phyloP scores from a whole-genome alignment of 2,329 filamentous ascomycete genomes.

The Rhynchosporium agropyri region DNA sequence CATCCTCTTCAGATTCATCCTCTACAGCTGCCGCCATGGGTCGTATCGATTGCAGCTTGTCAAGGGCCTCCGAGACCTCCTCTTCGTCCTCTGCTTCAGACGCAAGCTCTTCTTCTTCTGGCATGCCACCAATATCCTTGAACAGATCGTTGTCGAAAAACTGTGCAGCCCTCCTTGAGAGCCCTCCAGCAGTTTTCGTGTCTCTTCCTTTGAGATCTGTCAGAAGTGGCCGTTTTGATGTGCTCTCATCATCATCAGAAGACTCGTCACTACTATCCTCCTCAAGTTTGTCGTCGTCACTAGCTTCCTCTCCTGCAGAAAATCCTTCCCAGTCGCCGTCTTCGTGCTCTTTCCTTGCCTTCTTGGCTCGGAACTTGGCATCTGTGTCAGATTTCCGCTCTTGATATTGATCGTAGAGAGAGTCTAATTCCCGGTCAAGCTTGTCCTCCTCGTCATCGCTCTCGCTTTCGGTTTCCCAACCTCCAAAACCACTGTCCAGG shows the following conservation, averaged over 20 bases:
- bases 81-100: conserved; percentile 46
- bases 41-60: conserved; percentile 40
- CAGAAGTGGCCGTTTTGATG: conserved; percentile 54
- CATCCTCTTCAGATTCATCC: conserved; percentile 39
- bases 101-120: conserved; percentile 58
- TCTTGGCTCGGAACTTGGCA: conserved; percentile 89
- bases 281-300: conserved; percentile 58
- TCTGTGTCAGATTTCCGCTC: conserved; percentile 78
- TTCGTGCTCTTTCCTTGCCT: conserved; percentile 76
- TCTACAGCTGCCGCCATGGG: conserved; percentile 43
- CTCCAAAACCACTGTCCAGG: conserved; percentile 60
- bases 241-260: conserved; percentile 51
- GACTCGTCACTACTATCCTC: conserved; percentile 66
- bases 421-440: conserved; percentile 83
- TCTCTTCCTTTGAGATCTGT: conserved; percentile 62
- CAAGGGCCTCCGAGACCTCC: conserved; percentile 46
- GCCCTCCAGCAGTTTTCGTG: conserved; percentile 53
- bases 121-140: conserved; percentile 72
- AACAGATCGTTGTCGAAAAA: conserved; percentile 98
- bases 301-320: conserved; percentile 63
- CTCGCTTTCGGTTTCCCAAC: conserved; percentile 60
- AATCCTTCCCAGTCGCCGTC: conserved; percentile 94
- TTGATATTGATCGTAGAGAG: conserved; percentile 83
- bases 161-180: conserved; percentile 82
- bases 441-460: conserved; percentile 79